Base-by-base conservation (phyloP, 73 alveolate species). In the Tetrahymena borealis region DNA sequence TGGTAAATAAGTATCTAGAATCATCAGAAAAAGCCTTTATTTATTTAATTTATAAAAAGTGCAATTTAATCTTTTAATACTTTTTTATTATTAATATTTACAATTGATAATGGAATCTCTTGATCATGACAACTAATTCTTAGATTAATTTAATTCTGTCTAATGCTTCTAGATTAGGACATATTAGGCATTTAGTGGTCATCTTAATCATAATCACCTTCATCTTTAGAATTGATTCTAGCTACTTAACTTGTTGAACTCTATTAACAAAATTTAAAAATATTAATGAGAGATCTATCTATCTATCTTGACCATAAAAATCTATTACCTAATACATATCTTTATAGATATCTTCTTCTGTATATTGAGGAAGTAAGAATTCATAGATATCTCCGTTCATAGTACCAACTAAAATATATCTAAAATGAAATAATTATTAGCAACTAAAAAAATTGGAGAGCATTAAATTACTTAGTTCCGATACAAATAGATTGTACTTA, bases 361-460 rank as follows among this genome's bases (percentile, higher is more conserved):
- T n/a, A 60, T 60, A 60, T 20, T 60, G 35, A 24, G 96, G 93
- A 77, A 95, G 93, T 16, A 78, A 39, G 18, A 96, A 78, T 91
- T 97, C 98, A 41, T 90, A 96, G 32, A 97, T 91, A 36, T 92
- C 95, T 3, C 99, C 99, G 85, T 97, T 95, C 90, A 96, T 93
- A 18, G 98, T 97, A 12, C 99, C 99, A 35, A 96, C 96, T 33
- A 97, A 40, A 33, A 97, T 97, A 31, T 96, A 79, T 33, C 96
- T 96, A 39, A 24, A 24, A 60, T 24, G 4, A 7, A 18, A 7
- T 4, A 24, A 24, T 24, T 15, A 18, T 41, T 18, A 41, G 11
- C 18, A 15, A 40, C 1, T 3, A 10, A n/a, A n/a, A 2, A 1
- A 42, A 7, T 42, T n/a, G 16, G 8, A 42, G 7, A 6, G 10